Evolutionary conservation across 108 stramenopile species (phyloP), one percentile per base, ranked within the genome.

Genomic region (Parietichytrium sp.): DNA sequence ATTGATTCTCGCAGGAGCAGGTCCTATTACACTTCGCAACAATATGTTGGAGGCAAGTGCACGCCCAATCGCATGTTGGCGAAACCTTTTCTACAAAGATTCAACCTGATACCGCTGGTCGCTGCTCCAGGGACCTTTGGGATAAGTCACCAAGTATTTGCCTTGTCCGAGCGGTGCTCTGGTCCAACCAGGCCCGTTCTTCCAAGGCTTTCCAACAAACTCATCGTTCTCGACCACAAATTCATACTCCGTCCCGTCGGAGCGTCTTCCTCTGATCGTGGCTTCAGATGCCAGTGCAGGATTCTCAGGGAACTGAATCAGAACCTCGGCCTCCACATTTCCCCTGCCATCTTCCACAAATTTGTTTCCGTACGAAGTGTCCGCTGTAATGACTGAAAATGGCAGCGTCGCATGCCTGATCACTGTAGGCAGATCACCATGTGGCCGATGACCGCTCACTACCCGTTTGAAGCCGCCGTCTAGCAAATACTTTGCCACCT

Each of bases 361-460:
- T 33, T 33, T 33, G 61, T 72, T 42, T 3, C 38, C 36, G 3
- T 72, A 72, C 61, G 61, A 72, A n/a, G 61, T 72, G 2, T 72
- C 61, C 10, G 61, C 61, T 6, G 61, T 72, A 25, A 72, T 72
- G 20, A 72, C 61, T n/a, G 25, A n/a, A 15, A 72, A 42, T 38
- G 61, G 61, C 16, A 45, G 0, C n/a, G 8, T n/a, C 38, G 13
- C 33, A 23, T 42, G 61, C 10, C 61, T 33, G 20, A 72, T 72
- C 1, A 72, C 20, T 8, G 61, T 72, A 6, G 61, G 61, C 16
- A 42, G 36, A 8, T 18, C 61, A 27, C 61, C 61, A 27, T 72
- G 61, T 12, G 61, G 61, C 8, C 61, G 33, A 27, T 72, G 61
- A 23, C 61, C 61, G 38, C 38, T 45, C 29, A 72, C 61, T 8